Conservation (phyloP, 768 basidiomycete species). For the Phanerochaete carnosa region DNA sequence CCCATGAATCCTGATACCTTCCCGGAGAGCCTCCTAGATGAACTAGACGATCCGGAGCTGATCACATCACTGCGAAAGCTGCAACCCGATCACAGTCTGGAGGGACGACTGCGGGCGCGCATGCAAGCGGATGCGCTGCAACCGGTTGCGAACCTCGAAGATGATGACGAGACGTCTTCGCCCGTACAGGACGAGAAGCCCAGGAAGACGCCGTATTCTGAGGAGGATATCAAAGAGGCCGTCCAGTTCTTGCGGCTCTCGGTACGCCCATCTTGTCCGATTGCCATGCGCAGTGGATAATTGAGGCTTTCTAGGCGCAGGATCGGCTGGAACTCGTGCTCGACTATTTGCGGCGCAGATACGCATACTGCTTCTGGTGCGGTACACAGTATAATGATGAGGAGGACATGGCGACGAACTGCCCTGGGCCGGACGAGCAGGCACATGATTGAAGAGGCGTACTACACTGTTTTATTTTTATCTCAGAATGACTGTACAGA, state of each 20-base stretch:
- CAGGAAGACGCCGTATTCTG: constrained; percentile 36
- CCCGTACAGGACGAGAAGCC: constrained; percentile 14
- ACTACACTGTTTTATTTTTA: not conserved
- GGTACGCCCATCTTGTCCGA: constrained; percentile 33
- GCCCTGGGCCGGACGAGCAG: constrained; percentile 76
- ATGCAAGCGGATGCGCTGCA: constrained; percentile 74
- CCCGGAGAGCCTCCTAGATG: constrained; percentile 62
- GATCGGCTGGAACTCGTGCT: constrained; percentile 68
- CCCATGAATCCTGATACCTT: constrained; percentile 62
- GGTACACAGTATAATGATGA: constrained; percentile 66
- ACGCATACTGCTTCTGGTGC: constrained; percentile 88
- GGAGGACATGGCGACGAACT: constrained; percentile 58
- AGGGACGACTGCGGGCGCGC: constrained; percentile 61
- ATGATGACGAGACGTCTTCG: constrained; percentile 20
- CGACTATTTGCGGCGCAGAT: constrained; percentile 66
- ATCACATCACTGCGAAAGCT: constrained; percentile 22
- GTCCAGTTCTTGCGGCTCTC: constrained; percentile 63
- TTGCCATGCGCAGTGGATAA: not conserved
- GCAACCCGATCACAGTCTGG: constrained; percentile 22
- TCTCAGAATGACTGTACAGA: constrained; percentile 3
- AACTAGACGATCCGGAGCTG: constrained; percentile 40
- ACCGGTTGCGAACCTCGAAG: constrained; percentile 38
- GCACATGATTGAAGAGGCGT: constrained; percentile 60
- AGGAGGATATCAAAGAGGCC: constrained; percentile 64
- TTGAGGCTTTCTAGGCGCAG: constrained; percentile 47